Evolutionary conservation across 805 yeast species (phyloP), one percentile per base, ranked within the genome.

Genomic region (Grigorovia transvaalensis): DNA sequence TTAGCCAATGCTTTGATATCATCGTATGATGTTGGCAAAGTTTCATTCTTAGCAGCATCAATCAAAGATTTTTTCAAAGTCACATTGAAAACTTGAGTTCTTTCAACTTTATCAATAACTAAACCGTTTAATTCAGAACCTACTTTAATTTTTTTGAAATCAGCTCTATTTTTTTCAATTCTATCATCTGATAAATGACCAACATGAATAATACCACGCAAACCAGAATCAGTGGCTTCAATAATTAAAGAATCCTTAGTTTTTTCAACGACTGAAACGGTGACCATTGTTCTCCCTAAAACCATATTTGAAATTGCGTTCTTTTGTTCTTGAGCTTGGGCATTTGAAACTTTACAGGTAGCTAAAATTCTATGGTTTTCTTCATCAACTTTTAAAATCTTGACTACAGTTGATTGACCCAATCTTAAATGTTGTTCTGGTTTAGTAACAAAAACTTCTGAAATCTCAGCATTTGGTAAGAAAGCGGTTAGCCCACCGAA

Each of bases 401-500:
- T 80, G 9, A 87, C 95, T 9, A 71, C 68, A 42, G 93, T 83
- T 1, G 96, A 83, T 69, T 93, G 98, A 4, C 96, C 96, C 15
- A 85, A 63, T 57, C 81, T 81, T 59, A 91, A 76, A 66, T 84
- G 85, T 57, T 89, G 91, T 57, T 77, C 79, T 18, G 96, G 89
- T 51, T 80, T 79, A 49, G 74, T 76, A 43, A 90, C 93, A 65
- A 78, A 87, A 1, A 96, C 81, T 69, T 93, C 98, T 50, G 95
- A 84, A 60, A 93, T 86, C 71, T 93, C 98, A 51, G 83, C 74
- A 57, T 82, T 80, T 33, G 99, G 98, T 54, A 93, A 72, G 65
- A 80, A 90, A 0, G 89, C 99, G 57, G 75, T 79, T 45, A 87
- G 66, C 50, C 76, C 74, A 51, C 93, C 95, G 62, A 88, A 90